Evolutionary conservation across 78 protist genomes (phyloP).

Genomic region (Polysphondylium violaceum): DNA sequence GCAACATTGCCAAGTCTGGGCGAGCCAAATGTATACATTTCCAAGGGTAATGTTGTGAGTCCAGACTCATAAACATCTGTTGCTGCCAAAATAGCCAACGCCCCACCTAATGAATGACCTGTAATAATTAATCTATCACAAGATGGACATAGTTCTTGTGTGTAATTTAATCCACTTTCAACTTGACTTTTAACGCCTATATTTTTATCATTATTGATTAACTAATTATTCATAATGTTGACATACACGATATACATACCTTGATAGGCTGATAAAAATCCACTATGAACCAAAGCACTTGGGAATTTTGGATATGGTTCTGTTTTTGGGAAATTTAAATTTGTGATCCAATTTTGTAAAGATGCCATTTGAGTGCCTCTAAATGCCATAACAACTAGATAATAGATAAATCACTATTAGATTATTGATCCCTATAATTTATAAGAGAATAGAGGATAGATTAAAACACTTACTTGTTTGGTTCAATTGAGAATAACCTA

Average conservation of each 20-base stretch:
- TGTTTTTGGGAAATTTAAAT: constrained; percentile 52
- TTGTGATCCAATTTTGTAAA: constrained; percentile 58
- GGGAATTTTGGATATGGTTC: constrained; percentile 37
- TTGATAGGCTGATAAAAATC: constrained; percentile 52
- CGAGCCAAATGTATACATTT: constrained; percentile 65
- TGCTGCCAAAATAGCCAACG: constrained; percentile 35
- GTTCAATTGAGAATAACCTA: constrained; percentile 6
- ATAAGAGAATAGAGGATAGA: neutral
- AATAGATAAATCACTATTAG: neutral
- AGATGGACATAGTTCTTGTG: constrained; percentile 39
- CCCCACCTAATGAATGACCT: constrained; percentile 74
- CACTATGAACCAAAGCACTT: constrained; percentile 62
- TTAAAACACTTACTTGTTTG: neutral
- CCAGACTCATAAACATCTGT: constrained; percentile 20
- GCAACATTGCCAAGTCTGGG: constrained; percentile 72
- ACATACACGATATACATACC: too few relatives aligned
- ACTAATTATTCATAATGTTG: too few relatives aligned
- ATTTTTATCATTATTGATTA: too few relatives aligned
- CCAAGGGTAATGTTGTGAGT: constrained; percentile 17
- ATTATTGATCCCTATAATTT: neutral
- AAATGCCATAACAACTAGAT: constrained; percentile 57
- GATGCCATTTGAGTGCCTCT: constrained; percentile 63
- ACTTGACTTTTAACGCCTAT: constrained; percentile 25
- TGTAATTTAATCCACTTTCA: neutral
- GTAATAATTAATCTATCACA: constrained; percentile 15